Percentiles rank a stretch among this genome's conserved stretches.
Conservation (phyloP, 768 basidiomycete species). For the Hygrophoropsis aurantiaca region DNA sequence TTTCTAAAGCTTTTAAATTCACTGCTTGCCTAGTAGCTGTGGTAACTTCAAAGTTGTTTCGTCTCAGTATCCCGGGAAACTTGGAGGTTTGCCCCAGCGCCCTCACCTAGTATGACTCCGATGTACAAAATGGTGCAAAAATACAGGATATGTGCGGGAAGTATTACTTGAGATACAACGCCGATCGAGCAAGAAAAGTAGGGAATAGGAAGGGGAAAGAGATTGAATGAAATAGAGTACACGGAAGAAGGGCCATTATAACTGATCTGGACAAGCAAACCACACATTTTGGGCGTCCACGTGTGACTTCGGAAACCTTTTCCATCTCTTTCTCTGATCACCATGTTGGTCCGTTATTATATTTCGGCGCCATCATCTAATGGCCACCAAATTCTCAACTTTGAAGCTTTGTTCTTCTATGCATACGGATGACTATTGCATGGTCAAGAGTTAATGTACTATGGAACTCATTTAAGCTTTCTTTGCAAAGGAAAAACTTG, state of each 20-base stretch:
- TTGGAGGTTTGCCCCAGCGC: background rate
- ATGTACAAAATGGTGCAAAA: slow-evolving; percentile 4
- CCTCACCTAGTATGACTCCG: slow-evolving; percentile 1
- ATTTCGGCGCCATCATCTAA: background rate
- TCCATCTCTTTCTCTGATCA: background rate
- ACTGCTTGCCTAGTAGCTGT: background rate
- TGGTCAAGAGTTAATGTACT: no score
- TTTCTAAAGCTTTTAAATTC: slow-evolving; percentile 6
- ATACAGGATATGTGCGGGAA: background rate
- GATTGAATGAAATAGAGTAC: slow-evolving; percentile 4
- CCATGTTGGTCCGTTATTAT: slow-evolving; percentile 1
- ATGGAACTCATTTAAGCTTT: no score
- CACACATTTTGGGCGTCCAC: slow-evolving; percentile 26
- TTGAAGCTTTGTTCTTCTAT: no score
- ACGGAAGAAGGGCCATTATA: slow-evolving; percentile 24
- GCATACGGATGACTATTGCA: no score
- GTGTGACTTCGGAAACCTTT: slow-evolving; percentile 19
- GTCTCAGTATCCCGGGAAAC: background rate
- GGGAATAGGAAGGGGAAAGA: slow-evolving; percentile 1
- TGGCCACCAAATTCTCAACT: no score
- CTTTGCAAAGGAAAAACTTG: no score
- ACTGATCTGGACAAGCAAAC: slow-evolving; percentile 23
- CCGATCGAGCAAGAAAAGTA: slow-evolving; percentile 4
- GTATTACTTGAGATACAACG: slow-evolving; percentile 1
- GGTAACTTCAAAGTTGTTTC: no score